Percentiles rank a stretch among this genome's conserved stretches.
phyloP scores from a whole-genome alignment of 257 asterid genomes.

The Galeopsis tetrahit region DNA sequence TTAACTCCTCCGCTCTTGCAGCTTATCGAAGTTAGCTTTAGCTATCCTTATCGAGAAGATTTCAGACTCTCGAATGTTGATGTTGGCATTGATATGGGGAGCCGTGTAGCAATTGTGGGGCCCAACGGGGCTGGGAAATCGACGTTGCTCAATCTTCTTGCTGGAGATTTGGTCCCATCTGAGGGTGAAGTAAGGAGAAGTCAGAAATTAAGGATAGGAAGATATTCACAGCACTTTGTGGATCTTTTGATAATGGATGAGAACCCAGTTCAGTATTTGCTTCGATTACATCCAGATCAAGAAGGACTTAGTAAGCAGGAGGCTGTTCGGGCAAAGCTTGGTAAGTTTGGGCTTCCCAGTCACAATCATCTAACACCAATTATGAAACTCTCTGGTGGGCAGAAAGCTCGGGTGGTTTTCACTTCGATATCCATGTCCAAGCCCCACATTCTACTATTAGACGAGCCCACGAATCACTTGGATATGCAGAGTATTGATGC shows the following conservation, averaged over 20 bases:
- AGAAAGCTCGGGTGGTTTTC: conserved; percentile 70
- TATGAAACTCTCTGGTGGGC: conserved; percentile 72
- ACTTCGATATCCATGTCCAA: conserved; percentile 76
- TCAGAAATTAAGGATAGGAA: conserved; percentile 66
- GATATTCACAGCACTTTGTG: conserved; percentile 80
- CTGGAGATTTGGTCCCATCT: conserved; percentile 62
- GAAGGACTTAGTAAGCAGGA: conserved; percentile 73
- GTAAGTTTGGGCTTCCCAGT: conserved; percentile 78
- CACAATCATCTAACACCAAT: conserved; percentile 73
- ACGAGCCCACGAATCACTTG: conserved; percentile 77
- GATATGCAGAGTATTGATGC: conserved; percentile 86
- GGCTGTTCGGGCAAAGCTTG: conserved; percentile 73
- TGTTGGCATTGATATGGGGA: conserved; percentile 81
- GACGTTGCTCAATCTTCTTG: conserved; percentile 72
- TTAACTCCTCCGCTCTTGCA: conserved; percentile 72
- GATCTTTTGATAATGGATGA: conserved; percentile 71
- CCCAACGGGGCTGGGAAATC: conserved; percentile 84
- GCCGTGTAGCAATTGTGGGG: conserved; percentile 76
- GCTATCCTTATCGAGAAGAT: conserved; percentile 64
- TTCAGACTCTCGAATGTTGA: conserved; percentile 65
- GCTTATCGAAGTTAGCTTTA: conserved; percentile 66
- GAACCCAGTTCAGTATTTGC: conserved; percentile 69
- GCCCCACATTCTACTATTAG: conserved; percentile 68
- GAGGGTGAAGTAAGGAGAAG: conserved; percentile 72
- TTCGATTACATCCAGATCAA: conserved; percentile 76